A percentile compares a stretch with the other conserved stretches of the same genome.
Evolutionary conservation across 768 basidiomycete species (phyloP).

Genomic region (Amanita fuliginea): DNA sequence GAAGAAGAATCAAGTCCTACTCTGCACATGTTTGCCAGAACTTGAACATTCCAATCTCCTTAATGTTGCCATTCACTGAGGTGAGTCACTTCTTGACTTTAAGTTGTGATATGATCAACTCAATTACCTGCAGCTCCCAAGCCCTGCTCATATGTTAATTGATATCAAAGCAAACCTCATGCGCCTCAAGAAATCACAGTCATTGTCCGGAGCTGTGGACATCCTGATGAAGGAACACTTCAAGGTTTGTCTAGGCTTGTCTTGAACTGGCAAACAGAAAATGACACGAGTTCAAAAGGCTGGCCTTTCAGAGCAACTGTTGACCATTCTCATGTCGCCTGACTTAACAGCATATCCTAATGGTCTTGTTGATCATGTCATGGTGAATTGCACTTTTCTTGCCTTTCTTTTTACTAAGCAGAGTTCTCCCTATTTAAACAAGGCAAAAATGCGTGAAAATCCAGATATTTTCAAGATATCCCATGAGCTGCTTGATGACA

Average conservation of each 20-base stretch:
- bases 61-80: not conserved
- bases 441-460: slow-evolving; percentile 1
- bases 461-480: not conserved
- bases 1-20: too few relatives aligned
- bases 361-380: not conserved
- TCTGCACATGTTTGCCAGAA: too few relatives aligned
- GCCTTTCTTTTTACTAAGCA: not conserved
- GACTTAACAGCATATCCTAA: not conserved
- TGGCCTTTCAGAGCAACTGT: not conserved
- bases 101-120: not conserved
- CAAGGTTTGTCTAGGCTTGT: not conserved
- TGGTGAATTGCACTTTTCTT: not conserved
- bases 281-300: not conserved
- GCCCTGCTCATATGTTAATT: slow-evolving; percentile 1
- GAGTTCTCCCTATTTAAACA: too few relatives aligned
- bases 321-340: not conserved
- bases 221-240: not conserved
- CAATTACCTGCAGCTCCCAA: slow-evolving; percentile 1
- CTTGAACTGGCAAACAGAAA: not conserved
- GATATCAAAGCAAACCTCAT: slow-evolving; percentile 2
- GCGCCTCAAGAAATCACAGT: not conserved
- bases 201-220: not conserved
- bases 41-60: too few relatives aligned
- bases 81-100: not conserved
- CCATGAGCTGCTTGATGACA: not conserved